Base-by-base conservation (phyloP, 2,329 filamentous ascomycete species). In the Septoria linicola region DNA sequence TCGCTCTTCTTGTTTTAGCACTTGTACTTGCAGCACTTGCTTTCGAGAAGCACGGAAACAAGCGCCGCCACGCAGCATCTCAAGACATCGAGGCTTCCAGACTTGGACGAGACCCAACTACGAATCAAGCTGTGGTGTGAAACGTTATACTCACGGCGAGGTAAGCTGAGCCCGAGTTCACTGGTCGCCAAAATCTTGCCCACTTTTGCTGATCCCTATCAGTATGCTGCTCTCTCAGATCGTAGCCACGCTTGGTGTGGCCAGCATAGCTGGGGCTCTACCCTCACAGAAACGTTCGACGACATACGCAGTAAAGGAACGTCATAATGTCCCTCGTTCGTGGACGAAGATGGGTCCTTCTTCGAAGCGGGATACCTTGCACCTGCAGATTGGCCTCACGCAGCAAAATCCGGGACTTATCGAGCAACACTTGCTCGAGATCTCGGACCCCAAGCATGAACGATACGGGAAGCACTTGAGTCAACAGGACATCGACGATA, bases 341-440 rank as follows among this genome's bases (percentile, higher is more conserved):
- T 84, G 80, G 80, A 72, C 65, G 8, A 71, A 71, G 50, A 61
- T 76, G 41, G 73, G 72, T 25, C 68, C 72, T 34, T 75, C 80
- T 4, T 72, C 78, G 27, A 70, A 73, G 34, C 65, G 71, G 17
- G 73, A 78, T 54, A 67, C 73, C 21, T 73, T 83, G 53, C 68
- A 79, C 23, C 67, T 84, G 41, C 75, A 80, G 41, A 82, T 83
- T 61, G 80, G 76, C 20, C 65, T 84, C 51, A 81, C 77, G 70
- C 80, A 83, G 63, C 71, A 73, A 53, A 75, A 77, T 39, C 80
- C 81, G 48, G 72, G 73, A 14, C 75, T 78, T 57, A 70, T 83
- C 21, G 78, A 82, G 63, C 72, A 73, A 53, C 79, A 81, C 58
- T 68, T 83, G 4, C 72, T 73, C 50, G 74, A 80, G 65, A 73